Base-by-base conservation (phyloP, 371 early-diverging fungal species). In the Lichtheimia corymbifera region DNA sequence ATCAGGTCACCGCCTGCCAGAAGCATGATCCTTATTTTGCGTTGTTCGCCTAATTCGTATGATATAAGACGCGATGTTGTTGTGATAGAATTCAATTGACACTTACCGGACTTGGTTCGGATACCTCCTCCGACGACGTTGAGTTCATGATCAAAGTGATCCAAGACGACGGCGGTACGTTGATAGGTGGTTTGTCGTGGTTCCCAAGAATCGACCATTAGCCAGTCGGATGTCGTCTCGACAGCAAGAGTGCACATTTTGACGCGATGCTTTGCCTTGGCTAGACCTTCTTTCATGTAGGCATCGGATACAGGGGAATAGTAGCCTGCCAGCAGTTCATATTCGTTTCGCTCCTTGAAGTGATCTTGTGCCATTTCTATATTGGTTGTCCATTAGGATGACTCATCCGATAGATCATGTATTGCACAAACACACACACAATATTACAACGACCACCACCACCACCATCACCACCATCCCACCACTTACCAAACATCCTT, bases 201-300 rank as follows among this genome's bases (percentile, higher is more conserved):
- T 72, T 98, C 99, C 98, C 98, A 98, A 53, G 85, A 77, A 78
- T 98, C 99, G 9, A 97, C 97, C 95, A 96, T 96, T 13, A 98
- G 64, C 94, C 95, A 97, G 25, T 86, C 73, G 20, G 90, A 89
- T 49, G 88, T 88, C 53, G 85, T 83, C 40, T 89, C 87, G 0
- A 91, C 91, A 0, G 97, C 98, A 41, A 93, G 71, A 65, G 92
- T 84, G 73, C 96, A 95, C 97, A 98, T 98, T 41, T 84, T 80
- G 5, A 97, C 95, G 13, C 99, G 83, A 74, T 98, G 93, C 28
- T 81, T 72, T 52, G 92, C 92, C n/a, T 83, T 73, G 0, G 91
- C 96, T 18, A 97, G 80, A 6, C 97, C 97, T 64, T 89, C 88
- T 66, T 98, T 97, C 59, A 83, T 85, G 69, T 97, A 97, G 28